Evolutionary conservation across 2,329 filamentous ascomycete genomes (phyloP), one percentile per base, ranked within the genome.

Genomic region (Piedraia hortae): DNA sequence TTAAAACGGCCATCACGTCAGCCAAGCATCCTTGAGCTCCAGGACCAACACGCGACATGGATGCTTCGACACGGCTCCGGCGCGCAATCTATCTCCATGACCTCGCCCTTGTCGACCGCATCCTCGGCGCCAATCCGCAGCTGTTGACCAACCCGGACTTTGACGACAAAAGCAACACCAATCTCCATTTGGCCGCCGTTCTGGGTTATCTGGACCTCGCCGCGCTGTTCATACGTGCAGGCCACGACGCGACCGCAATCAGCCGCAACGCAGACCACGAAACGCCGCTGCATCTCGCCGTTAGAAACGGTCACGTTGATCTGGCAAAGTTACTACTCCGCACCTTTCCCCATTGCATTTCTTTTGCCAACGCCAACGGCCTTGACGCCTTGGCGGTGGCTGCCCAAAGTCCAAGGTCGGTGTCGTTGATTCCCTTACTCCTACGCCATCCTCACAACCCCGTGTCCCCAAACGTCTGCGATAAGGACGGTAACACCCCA

Each of bases 1-100:
- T n/a, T n/a, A n/a, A n/a, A n/a, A n/a, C n/a, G n/a, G n/a, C n/a
- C n/a, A n/a, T n/a, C n/a, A n/a, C n/a, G n/a, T n/a, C n/a, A n/a
- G n/a, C n/a, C n/a, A n/a, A n/a, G n/a, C n/a, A n/a, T n/a, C n/a
- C n/a, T n/a, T n/a, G n/a, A n/a, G n/a, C n/a, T n/a, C n/a, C n/a
- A n/a, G n/a, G n/a, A n/a, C n/a, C n/a, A n/a, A n/a, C n/a, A n/a
- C n/a, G n/a, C n/a, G n/a, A n/a, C n/a, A 77, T 82, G 47, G 67
- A 77, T 31, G 60, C 73, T 26, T 60, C 67, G 25, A 62, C 67
- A 42, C 71, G 77, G 35, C 55, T 88, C 19, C 70, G 77, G 32
- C 68, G 77, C 34, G 77, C 78, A 28, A 82, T 90, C 43, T 59
- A 69, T 40, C 58, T 64, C 37, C 66, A 72, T 43, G 70, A 82